Percentiles rank a stretch among this genome's conserved stretches.
These are phyloP conservation scores for Metschnikowia borealis DNA, from an alignment of 805 yeast genomes.

Conservation along the genomic window DNA sequence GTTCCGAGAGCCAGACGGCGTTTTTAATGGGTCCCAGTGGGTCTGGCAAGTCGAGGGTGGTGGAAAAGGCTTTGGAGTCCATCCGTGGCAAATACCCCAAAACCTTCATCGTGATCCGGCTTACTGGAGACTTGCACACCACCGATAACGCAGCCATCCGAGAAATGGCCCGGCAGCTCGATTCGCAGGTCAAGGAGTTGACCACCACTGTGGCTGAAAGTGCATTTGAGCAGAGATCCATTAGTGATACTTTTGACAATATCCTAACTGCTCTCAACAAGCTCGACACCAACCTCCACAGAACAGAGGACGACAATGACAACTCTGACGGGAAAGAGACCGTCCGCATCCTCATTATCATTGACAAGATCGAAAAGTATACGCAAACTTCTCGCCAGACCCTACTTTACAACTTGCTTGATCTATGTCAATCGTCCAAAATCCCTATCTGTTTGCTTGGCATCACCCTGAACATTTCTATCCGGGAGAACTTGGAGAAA, in stretches of 20 bases:
- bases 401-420: slow-evolving; percentile 80
- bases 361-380: slow-evolving; percentile 84
- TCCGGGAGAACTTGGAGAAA: slow-evolving; percentile 81
- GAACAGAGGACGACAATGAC: slow-evolving; percentile 4
- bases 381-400: slow-evolving; percentile 75
- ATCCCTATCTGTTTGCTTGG: slow-evolving; percentile 83
- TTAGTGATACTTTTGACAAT: slow-evolving; percentile 58
- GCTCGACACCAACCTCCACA: slow-evolving; percentile 21
- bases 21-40: slow-evolving; percentile 77
- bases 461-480: slow-evolving; percentile 65
- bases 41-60: slow-evolving; percentile 66
- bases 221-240: slow-evolving; percentile 47
- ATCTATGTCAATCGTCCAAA: slow-evolving; percentile 67
- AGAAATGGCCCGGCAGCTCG: slow-evolving; percentile 82
- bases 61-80: slow-evolving; percentile 52
- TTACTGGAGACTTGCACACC: slow-evolving; percentile 68
- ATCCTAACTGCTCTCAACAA: slow-evolving; percentile 50
- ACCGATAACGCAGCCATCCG: slow-evolving; percentile 79
- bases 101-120: slow-evolving; percentile 56
- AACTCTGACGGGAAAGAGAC: slow-evolving; percentile 4
- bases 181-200: slow-evolving; percentile 28
- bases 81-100: slow-evolving; percentile 39
- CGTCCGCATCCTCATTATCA: slow-evolving; percentile 66
- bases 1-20: slow-evolving; percentile 77
- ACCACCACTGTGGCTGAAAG: slow-evolving; percentile 16